Percentiles rank a stretch among this genome's conserved stretches.
These are phyloP conservation scores for Exophiala calicioides DNA, from an alignment of 2,329 filamentous ascomycete species.

Conservation along the genomic window DNA sequence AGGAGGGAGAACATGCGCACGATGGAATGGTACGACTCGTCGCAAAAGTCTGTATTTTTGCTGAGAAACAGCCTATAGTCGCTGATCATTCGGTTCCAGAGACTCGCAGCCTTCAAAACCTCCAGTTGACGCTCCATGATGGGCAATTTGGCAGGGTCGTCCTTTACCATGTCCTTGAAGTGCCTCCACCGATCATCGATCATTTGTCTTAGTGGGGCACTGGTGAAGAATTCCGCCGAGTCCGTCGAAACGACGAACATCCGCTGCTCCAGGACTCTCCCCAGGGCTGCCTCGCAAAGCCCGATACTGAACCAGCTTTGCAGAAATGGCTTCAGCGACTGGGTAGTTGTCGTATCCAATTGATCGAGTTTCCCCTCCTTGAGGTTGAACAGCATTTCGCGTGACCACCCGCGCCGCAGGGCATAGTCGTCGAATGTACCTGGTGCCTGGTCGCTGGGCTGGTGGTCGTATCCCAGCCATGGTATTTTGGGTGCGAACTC, in stretches of 20 bases:
- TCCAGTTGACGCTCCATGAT: background rate
- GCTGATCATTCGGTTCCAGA: constrained; percentile 11
- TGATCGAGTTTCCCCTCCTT: constrained; percentile 5
- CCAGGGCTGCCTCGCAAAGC: constrained; percentile 11
- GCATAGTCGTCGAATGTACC: constrained; percentile 12
- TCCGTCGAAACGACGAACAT: constrained; percentile 3
- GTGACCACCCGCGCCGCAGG: constrained; percentile 7
- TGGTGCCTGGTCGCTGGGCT: background rate
- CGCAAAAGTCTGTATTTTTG: constrained; percentile 5
- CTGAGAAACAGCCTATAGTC: constrained; percentile 7
- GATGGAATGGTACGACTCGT: constrained; percentile 4
- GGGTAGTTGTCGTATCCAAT: background rate
- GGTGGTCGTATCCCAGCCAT: constrained; percentile 14
- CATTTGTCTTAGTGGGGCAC: constrained; percentile 1
- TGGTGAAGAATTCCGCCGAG: constrained; percentile 2
- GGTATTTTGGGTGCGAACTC: constrained; percentile 5
- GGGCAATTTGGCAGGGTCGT: constrained; percentile 2
- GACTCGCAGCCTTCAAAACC: constrained; percentile 4
- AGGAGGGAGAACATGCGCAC: constrained; percentile 9
- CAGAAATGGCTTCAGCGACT: constrained; percentile 5
- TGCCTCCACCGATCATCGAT: background rate
- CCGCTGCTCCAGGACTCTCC: constrained; percentile 4
- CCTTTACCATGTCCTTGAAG: background rate
- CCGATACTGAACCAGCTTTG: constrained; percentile 15
- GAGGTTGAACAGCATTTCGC: constrained; percentile 2